A percentile compares a stretch with the other conserved stretches of the same genome.
These are phyloP conservation scores for Dittrichia graveolens DNA, from an alignment of 129 eudicot species.

Conservation along the genomic window DNA sequence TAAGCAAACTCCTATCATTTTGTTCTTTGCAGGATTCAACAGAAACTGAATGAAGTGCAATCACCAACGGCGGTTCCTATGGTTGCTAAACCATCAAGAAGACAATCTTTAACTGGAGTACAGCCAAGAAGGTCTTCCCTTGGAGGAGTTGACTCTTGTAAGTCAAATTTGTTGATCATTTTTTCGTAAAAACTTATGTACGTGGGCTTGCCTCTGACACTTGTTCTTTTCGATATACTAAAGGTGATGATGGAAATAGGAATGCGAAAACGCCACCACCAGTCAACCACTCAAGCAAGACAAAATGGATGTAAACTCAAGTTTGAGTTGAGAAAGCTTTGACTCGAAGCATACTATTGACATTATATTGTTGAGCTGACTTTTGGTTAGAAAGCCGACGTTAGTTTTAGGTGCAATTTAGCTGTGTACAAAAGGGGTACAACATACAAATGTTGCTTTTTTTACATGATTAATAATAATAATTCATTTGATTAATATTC, in stretches of 20 bases:
- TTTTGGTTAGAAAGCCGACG: slow-evolving; percentile 24
- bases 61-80: slow-evolving; percentile 40
- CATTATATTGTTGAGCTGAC: slow-evolving; percentile 32
- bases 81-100: slow-evolving; percentile 47
- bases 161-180: slow-evolving; percentile 25
- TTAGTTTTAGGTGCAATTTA: slow-evolving; percentile 25
- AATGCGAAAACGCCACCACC: slow-evolving; percentile 77
- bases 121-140: slow-evolving; percentile 66
- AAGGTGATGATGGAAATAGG: slow-evolving; percentile 48
- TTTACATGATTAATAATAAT: background rate
- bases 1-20: background rate
- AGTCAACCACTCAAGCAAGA: slow-evolving; percentile 49
- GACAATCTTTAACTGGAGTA: slow-evolving; percentile 71
- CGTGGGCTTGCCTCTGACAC: background rate
- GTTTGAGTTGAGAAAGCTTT: slow-evolving; percentile 37
- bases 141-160: slow-evolving; percentile 61
- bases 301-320: slow-evolving; percentile 51
- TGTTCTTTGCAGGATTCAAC: slow-evolving; percentile 57
- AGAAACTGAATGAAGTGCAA: slow-evolving; percentile 47
- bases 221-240: slow-evolving; percentile 11
- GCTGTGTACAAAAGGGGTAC: slow-evolving; percentile 21
- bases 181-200: background rate
- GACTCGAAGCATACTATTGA: slow-evolving; percentile 61
- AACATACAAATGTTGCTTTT: background rate
- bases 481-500: slow-evolving; percentile 22